A percentile compares a stretch with the other conserved stretches of the same genome.
Conservation (phyloP, 495 filamentous ascomycete species). For the Neurospora sp. region DNA sequence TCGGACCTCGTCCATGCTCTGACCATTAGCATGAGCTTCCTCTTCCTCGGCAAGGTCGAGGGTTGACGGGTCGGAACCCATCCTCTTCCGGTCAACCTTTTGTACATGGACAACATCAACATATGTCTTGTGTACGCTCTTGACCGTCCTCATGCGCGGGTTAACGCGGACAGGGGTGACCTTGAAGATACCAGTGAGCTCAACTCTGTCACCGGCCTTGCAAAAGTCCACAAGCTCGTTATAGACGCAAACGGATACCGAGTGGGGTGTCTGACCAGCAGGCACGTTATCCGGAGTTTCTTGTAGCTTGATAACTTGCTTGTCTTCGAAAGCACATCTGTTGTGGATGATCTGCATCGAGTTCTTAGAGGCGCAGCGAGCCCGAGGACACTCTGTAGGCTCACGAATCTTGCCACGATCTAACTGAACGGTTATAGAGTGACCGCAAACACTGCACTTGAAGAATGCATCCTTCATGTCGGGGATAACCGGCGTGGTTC, state of each 20-base stretch:
- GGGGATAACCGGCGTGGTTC: slow-evolving; percentile 89
- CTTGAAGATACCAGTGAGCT: slow-evolving; percentile 94
- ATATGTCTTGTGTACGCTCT: slow-evolving; percentile 95
- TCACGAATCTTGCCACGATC: slow-evolving; percentile 95
- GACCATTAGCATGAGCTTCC: slow-evolving; percentile 69
- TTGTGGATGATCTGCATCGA: slow-evolving; percentile 99
- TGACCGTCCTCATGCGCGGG: slow-evolving; percentile 82
- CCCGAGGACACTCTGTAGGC: slow-evolving; percentile 79
- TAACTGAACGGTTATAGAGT: slow-evolving; percentile 80
- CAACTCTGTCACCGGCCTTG: slow-evolving; percentile 92
- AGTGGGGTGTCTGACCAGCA: slow-evolving; percentile 95
- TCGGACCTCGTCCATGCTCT: slow-evolving; percentile 67
- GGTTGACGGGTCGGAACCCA: slow-evolving; percentile 86
- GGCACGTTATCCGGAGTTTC: slow-evolving; percentile 93
- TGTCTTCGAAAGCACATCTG: slow-evolving; percentile 87
- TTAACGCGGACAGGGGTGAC: slow-evolving; percentile 93
- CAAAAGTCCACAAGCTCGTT: slow-evolving; percentile 96
- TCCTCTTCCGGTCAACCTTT: slow-evolving; percentile 86
- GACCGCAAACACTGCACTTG: slow-evolving; percentile 83
- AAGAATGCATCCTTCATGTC: slow-evolving; percentile 97
- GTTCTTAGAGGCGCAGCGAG: slow-evolving; percentile 74
- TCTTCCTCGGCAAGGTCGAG: slow-evolving; percentile 51
- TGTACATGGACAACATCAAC: slow-evolving; percentile 92
- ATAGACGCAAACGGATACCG: slow-evolving; percentile 91
- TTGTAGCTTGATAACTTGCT: slow-evolving; percentile 97